phyloP scores from a whole-genome alignment of 2,329 filamentous ascomycete genomes.

The Raffaelea albimanens region DNA sequence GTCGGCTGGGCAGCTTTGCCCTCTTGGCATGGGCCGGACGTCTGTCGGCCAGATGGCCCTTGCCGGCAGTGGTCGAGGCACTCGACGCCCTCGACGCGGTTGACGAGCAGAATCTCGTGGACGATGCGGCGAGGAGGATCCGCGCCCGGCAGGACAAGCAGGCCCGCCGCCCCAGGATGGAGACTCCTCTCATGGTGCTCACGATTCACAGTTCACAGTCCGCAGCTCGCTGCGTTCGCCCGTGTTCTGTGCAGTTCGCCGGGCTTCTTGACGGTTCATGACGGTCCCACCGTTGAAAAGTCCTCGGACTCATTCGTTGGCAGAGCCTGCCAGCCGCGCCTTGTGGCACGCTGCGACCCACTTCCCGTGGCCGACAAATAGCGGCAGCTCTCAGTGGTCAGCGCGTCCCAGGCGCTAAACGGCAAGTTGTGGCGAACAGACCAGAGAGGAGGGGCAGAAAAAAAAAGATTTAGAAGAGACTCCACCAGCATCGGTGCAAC shows the following conservation, averaged over 20 bases:
- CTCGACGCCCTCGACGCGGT: no score
- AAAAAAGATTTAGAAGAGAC: neutral
- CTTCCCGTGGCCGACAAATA: neutral
- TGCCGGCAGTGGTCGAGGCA: no score
- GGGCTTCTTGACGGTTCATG: no score
- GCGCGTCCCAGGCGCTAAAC: neutral
- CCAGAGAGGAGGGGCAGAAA: neutral
- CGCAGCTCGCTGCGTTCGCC: no score
- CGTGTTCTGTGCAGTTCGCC: no score
- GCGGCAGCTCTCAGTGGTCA: neutral
- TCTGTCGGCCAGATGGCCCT: neutral
- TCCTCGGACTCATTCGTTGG: no score
- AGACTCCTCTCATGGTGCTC: neutral
- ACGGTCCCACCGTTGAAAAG: no score
- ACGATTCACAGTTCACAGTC: no score
- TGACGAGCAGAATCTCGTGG: neutral
- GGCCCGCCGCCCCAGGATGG: conserved; percentile 1
- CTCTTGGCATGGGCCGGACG: neutral
- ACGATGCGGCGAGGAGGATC: neutral
- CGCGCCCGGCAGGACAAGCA: conserved; percentile 3
- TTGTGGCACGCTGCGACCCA: no score
- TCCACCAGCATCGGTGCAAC: neutral
- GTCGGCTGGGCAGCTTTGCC: conserved; percentile 31
- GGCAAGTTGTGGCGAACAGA: neutral
- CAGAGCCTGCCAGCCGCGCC: no score